Evolutionary conservation across 2,329 filamentous ascomycete genomes (phyloP).

Genomic region (Colletotrichum lupini): DNA sequence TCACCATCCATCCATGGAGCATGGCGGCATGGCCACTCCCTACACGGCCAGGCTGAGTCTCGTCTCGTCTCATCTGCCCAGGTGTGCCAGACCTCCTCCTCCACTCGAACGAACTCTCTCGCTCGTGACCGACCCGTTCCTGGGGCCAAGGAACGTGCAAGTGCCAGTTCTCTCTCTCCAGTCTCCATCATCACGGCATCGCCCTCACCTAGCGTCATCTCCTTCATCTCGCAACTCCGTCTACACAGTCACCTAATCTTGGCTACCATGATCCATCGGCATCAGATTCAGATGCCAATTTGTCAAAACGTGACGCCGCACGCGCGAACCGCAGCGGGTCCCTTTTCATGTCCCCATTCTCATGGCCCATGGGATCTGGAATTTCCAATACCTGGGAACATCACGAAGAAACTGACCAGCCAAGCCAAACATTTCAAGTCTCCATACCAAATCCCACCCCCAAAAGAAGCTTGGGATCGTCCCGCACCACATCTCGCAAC

Average conservation of each 20-base stretch:
- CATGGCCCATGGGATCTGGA: neutral
- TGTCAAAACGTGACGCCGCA: neutral
- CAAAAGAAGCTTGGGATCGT: slow-evolving; percentile 18
- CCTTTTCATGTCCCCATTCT: neutral
- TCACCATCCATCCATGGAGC: neutral
- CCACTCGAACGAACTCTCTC: slow-evolving; percentile 3
- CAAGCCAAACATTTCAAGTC: neutral
- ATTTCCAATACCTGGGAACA: neutral
- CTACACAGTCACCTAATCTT: neutral
- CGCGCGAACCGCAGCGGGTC: neutral
- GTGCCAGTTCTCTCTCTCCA: neutral
- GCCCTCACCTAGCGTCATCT: neutral
- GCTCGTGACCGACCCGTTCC: neutral
- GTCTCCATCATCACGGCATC: neutral
- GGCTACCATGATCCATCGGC: neutral
- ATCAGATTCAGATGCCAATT: neutral
- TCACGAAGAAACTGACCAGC: neutral
- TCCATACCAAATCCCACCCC: neutral
- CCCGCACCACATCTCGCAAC: slow-evolving; percentile 2
- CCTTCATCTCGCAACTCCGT: neutral
- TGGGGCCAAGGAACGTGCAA: slow-evolving; percentile 5
- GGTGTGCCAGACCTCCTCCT: neutral
- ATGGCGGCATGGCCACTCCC: neutral
- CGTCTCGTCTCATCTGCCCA: slow-evolving; percentile 16
- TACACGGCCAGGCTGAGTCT: slow-evolving; percentile 8